phyloP scores from a whole-genome alignment of 495 filamentous ascomycete species.

The Aspergillus nanangensis region DNA sequence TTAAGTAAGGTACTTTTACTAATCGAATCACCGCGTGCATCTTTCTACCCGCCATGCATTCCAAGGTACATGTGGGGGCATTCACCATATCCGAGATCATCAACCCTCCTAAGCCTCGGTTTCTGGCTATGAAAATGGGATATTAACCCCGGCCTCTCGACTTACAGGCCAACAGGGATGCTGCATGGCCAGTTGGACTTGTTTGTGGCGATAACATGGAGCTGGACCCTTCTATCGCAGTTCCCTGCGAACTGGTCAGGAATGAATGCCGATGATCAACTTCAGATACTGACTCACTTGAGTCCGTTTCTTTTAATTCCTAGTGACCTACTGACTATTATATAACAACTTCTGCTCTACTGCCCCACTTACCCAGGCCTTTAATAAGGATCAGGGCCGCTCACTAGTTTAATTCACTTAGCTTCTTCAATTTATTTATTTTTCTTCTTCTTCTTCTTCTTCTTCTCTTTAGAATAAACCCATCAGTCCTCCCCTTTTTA shows the following conservation, averaged over 20 bases:
- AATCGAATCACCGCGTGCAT: too few species aligned
- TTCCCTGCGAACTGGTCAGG: neutral
- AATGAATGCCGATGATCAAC: neutral
- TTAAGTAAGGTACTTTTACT: too few species aligned
- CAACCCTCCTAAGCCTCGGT: neutral
- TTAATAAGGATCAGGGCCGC: neutral
- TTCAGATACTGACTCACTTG: too few species aligned
- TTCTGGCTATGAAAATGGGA: neutral
- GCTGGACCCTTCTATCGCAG: neutral
- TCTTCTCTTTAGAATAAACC: conserved; percentile 1
- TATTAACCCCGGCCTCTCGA: neutral
- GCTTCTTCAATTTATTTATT: neutral
- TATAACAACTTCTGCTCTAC: too few species aligned
- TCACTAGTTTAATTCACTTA: neutral
- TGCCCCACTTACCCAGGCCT: neutral
- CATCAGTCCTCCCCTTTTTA: conserved; percentile 6
- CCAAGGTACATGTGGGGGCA: neutral
- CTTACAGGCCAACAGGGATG: neutral
- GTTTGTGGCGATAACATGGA: neutral
- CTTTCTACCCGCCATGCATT: too few species aligned
- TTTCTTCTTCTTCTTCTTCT: neutral
- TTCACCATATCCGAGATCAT: neutral
- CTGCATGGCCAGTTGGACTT: neutral
- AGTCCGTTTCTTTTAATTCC: too few species aligned
- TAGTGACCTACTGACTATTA: too few species aligned